Evolutionary conservation across 768 basidiomycete species (phyloP).

Genomic region (Amanita polypyramis): DNA sequence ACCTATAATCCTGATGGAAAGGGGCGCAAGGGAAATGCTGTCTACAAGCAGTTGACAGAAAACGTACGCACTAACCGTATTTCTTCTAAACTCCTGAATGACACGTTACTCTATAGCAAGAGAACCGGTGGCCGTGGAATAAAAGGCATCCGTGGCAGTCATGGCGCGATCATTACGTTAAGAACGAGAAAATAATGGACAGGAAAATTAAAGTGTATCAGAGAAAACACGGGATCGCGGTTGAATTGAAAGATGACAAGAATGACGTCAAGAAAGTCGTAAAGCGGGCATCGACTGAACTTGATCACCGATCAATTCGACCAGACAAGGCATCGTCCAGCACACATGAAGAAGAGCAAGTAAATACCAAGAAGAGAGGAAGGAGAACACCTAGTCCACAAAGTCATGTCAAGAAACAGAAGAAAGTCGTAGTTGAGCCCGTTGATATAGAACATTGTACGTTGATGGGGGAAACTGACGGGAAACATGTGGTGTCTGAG

Average conservation of each 20-base stretch:
- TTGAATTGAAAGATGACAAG: conserved; percentile 5
- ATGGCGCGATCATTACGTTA: conserved; percentile 54
- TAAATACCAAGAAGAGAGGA: conserved; percentile 5
- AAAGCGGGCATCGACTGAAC: too few species aligned
- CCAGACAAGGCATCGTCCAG: not conserved
- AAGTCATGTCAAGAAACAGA: not conserved
- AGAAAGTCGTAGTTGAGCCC: not conserved
- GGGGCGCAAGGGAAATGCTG: conserved; percentile 34
- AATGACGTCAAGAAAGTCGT: not conserved
- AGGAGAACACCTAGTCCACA: not conserved
- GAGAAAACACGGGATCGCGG: conserved; percentile 13
- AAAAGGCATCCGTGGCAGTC: conserved; percentile 43
- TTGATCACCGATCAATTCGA: too few species aligned
- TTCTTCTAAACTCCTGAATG: not conserved
- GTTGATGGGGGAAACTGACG: too few species aligned
- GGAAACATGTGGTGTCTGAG: not conserved
- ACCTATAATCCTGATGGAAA: conserved; percentile 26
- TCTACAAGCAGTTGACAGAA: conserved; percentile 32
- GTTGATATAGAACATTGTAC: not conserved
- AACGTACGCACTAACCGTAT: conserved; percentile 28
- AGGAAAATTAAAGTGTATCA: conserved; percentile 29
- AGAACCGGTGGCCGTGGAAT: conserved; percentile 41
- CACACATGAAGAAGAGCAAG: not conserved
- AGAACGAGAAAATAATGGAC: conserved; percentile 32
- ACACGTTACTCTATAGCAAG: conserved; percentile 17